Conservation (phyloP, 2,329 filamentous ascomycete genomes). For the Penicillium concentricum region DNA sequence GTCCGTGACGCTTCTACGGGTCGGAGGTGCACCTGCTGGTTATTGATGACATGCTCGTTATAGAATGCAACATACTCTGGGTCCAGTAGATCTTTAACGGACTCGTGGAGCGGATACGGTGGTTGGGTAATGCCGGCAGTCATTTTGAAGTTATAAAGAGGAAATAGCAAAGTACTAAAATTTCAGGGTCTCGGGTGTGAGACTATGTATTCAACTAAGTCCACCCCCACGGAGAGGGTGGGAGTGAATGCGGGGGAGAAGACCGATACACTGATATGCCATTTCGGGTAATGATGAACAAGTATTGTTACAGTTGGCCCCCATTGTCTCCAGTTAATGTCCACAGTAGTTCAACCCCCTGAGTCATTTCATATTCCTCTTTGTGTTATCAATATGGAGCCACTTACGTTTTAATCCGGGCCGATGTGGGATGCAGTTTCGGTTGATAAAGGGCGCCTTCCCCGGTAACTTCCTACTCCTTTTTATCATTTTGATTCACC, state of each 20-base stretch:
- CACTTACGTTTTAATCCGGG: not conserved
- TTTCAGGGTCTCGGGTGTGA: not conserved
- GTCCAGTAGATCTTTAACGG: constrained; percentile 47
- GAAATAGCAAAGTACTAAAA: not conserved
- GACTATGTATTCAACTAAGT: not conserved
- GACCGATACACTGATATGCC: constrained; percentile 2
- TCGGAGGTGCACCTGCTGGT: constrained; percentile 56
- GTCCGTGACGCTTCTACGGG: constrained; percentile 53
- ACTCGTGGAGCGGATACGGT: constrained; percentile 51
- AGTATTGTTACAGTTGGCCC: not conserved
- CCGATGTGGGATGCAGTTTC: not conserved
- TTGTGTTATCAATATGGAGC: not conserved
- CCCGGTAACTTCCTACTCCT: not conserved
- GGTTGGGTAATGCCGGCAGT: constrained; percentile 27
- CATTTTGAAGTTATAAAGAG: not conserved
- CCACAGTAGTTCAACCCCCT: not conserved
- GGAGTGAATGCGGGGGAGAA: constrained; percentile 2
- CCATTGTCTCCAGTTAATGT: not conserved
- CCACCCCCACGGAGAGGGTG: constrained; percentile 2
- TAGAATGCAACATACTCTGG: constrained; percentile 56
- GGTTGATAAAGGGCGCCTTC: not conserved
- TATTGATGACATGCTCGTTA: constrained; percentile 51
- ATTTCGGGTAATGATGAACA: not conserved
- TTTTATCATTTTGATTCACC: not conserved
- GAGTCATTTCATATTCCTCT: not conserved